Evolutionary conservation across 176 grass and related monocot species (phyloP), one percentile per base, ranked within the genome.

Genomic region (Carex cristatella): DNA sequence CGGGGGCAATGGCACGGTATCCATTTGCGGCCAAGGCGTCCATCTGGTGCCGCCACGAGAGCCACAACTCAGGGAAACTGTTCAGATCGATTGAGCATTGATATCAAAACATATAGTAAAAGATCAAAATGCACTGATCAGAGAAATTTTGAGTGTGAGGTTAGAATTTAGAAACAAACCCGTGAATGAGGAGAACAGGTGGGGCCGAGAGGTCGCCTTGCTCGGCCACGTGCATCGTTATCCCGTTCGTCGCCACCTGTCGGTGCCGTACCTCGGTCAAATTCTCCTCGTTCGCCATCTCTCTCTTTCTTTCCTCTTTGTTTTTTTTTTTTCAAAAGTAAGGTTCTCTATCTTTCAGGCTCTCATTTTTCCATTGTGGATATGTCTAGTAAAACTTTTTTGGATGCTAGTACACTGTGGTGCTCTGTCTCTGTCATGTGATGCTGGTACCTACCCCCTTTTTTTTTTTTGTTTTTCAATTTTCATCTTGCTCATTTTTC

Each of bases 21-120:
- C 89, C 89, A 42, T 78, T 78, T 6, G 51, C 82, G 10, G 91
- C 86, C 27, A 94, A 84, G 0, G 86, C 87, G n/a, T 63, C 71
- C 85, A 91, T 86, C 83, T 91, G 89, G 79, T 88, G 89, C 65
- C 89, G 83, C 92, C 92, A 94, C 0, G 92, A 94, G 19, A 94
- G 6, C 89, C 92, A 91, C 13, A 94, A 85, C 87, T 94, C 89
- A 68, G 92, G 89, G 89, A 94, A 91, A 11, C 70, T 75, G 18
- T 75, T 37, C 6, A 30, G 2, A 61, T 61, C 6, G 6, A 61
- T 61, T 1, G 30, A 37, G 31, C 31, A 69, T 69, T 13, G 63
- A 32, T 14, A 65, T 37, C 2, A 15, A 15, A 64, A 64, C 16
- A 61, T 37, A 1, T 23, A 68, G 65, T 42, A 12, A n/a, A 71